Conservation (phyloP, 176 grass and related monocot species). For the sorghum (Sorghum bicolor) region DNA sequence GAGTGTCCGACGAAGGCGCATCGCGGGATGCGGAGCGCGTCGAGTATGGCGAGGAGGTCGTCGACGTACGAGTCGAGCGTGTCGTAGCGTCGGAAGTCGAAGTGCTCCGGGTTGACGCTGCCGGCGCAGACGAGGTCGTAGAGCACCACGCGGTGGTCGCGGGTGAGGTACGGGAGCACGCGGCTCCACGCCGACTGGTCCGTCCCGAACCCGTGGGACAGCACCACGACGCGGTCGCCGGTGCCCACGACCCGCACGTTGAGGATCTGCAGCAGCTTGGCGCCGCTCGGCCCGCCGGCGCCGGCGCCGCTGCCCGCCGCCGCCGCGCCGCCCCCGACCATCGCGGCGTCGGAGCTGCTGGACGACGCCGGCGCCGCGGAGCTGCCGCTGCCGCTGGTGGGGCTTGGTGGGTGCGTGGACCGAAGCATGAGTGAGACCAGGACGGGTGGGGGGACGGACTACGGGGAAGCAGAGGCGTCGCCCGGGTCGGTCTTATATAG, state of each 20-base stretch:
- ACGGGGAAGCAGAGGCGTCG: neutral
- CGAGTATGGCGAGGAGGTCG: slow-evolving; percentile 78
- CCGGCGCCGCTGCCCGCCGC: neutral
- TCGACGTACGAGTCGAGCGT: slow-evolving; percentile 89
- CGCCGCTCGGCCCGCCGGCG: slow-evolving; percentile 34
- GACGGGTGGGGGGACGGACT: neutral
- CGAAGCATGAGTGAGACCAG: slow-evolving; percentile 31
- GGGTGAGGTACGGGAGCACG: slow-evolving; percentile 78
- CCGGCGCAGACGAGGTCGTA: slow-evolving; percentile 97
- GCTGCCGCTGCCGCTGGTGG: slow-evolving; percentile 23
- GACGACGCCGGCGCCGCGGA: slow-evolving; percentile 8
- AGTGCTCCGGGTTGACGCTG: slow-evolving; percentile 93
- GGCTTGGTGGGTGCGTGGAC: slow-evolving; percentile 35
- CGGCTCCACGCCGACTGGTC: slow-evolving; percentile 97
- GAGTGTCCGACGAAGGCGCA: slow-evolving; percentile 96
- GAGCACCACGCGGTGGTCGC: slow-evolving; percentile 82
- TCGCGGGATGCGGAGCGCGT: slow-evolving; percentile 59
- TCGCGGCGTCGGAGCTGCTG: slow-evolving; percentile 25
- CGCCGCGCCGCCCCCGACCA: slow-evolving; percentile 17
- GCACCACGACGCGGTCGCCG: slow-evolving; percentile 76
- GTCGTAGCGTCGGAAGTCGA: slow-evolving; percentile 88
- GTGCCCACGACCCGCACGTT: slow-evolving; percentile 76
- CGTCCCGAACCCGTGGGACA: slow-evolving; percentile 94
- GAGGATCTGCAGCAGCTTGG: slow-evolving; percentile 87
- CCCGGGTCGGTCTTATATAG: slow-evolving; percentile 9